Evolutionary conservation across 2,329 filamentous ascomycete species (phyloP), one percentile per base, ranked within the genome.

Genomic region (Beauveria australis): DNA sequence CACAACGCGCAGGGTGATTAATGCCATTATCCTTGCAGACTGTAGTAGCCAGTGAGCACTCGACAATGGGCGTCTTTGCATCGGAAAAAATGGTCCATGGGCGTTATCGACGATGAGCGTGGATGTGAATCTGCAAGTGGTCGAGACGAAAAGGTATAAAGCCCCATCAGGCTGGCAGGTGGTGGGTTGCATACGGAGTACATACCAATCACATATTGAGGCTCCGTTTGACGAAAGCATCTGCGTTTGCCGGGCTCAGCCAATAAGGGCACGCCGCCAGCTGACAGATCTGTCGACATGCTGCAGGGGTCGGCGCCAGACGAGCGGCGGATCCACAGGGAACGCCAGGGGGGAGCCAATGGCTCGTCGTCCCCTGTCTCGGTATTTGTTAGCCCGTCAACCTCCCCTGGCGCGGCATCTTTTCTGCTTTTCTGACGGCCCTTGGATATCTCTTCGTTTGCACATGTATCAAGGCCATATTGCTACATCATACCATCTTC

Each of bases 261-360:
- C 56, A 59, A 53, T 59, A 26, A 59, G 30, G 14, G 26, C 1
- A 14, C 22, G n/a, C 18, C 26, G 8, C 26, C 48, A 24, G 48
- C 56, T 40, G 40, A 49, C 56, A 43, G 56, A 59, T 53, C 56
- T 59, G 40, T 37, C 46, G 37, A 46, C 33, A 26, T 26, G 56
- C 24, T 59, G 56, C 56, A 59, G 56, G 44, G 46, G 49, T 14
- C n/a, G 30, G 28, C 24, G 40, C 22, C 37, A 53, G n/a, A 40
- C 33, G 33, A 22, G 3, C 18, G 8, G 22, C 30, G 26, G 30
- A 19, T 37, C 28, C 30, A 40, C 49, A 53, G n/a, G 10, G 12
- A 16, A 14, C 14, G 33, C 33, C 14, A 37, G 33, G 33, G 33
- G 33, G 33, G 8, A 28, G 18, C 28, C 18, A 22, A n/a, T 53